Percentiles rank a stretch among this genome's conserved stretches.
Evolutionary conservation across 2,329 filamentous ascomycete species (phyloP).

Genomic region (Pseudofabraea citricarpa): DNA sequence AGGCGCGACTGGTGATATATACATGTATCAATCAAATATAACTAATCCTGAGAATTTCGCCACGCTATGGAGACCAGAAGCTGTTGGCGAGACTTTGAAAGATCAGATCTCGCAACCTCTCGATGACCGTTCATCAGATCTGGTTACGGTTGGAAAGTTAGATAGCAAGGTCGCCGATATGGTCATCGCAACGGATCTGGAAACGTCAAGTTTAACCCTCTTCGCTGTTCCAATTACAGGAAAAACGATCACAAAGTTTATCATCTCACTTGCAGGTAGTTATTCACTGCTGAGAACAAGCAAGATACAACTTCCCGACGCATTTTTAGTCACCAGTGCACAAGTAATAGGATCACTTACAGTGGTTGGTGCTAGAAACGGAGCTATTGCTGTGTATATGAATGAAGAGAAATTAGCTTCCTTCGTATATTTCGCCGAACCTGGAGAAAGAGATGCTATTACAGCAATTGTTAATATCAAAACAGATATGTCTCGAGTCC

Average conservation of each 20-base stretch:
- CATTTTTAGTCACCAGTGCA: conserved; percentile 46
- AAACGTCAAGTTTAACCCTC: neutral
- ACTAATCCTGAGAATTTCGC: no score
- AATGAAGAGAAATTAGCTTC: conserved; percentile 3
- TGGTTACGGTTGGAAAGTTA: conserved; percentile 14
- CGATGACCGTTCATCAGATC: neutral
- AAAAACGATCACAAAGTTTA: conserved; percentile 25
- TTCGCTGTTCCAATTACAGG: conserved; percentile 31
- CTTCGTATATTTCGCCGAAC: conserved; percentile 29
- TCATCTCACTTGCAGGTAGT: conserved; percentile 20
- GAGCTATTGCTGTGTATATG: conserved; percentile 41
- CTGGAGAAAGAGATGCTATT: conserved; percentile 49
- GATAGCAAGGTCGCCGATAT: conserved; percentile 22
- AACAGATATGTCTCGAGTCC: conserved; percentile 16
- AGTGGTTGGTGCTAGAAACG: conserved; percentile 51
- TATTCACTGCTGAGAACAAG: neutral
- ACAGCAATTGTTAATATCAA: conserved; percentile 54
- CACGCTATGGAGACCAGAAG: no score
- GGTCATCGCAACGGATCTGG: conserved; percentile 23
- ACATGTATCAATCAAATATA: conserved; percentile 15
- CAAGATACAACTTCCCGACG: conserved; percentile 29
- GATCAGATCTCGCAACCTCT: no score
- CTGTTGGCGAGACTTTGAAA: neutral
- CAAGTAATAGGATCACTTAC: conserved; percentile 34
- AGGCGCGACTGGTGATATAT: conserved; percentile 35